Evolutionary conservation across 2,329 filamentous ascomycete species (phyloP).

Genomic region (Ustulina deusta): DNA sequence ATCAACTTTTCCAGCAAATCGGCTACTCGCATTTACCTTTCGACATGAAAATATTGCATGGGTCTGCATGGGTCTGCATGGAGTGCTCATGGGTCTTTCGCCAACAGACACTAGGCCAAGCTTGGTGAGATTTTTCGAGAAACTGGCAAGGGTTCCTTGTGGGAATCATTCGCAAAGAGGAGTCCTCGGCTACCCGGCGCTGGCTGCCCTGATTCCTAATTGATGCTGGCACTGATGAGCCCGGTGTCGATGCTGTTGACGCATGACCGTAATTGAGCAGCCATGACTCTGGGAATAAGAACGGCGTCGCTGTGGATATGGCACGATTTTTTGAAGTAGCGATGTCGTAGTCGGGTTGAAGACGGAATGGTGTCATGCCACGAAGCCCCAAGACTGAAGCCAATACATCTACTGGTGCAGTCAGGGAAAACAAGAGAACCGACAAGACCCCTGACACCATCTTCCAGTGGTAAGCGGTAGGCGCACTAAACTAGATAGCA

Average conservation of each 20-base stretch:
- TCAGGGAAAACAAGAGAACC: slow-evolving; percentile 14
- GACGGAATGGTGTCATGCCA: slow-evolving; percentile 32
- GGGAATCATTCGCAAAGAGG: slow-evolving; percentile 28
- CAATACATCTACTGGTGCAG: neutral
- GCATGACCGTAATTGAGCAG: slow-evolving; percentile 13
- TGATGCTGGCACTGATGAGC: neutral
- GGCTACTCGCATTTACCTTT: slow-evolving; percentile 32
- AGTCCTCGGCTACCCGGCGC: slow-evolving; percentile 33
- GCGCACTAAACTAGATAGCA: neutral
- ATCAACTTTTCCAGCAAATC: slow-evolving; percentile 36
- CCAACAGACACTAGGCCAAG: slow-evolving; percentile 28
- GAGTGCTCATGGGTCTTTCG: slow-evolving; percentile 7
- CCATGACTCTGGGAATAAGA: neutral
- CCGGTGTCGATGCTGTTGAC: neutral
- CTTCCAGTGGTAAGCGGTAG: neutral
- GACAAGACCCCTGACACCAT: slow-evolving; percentile 12
- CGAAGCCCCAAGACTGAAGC: slow-evolving; percentile 18
- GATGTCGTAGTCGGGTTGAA: slow-evolving; percentile 29
- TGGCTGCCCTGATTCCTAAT: slow-evolving; percentile 13
- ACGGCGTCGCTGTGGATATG: slow-evolving; percentile 11
- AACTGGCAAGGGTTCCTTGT: slow-evolving; percentile 32
- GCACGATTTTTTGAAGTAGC: slow-evolving; percentile 23
- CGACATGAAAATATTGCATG: slow-evolving; percentile 15
- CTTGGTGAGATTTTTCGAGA: slow-evolving; percentile 41
- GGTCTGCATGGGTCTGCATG: slow-evolving; percentile 20